These are phyloP conservation scores for Alternaria brassicicola DNA, from an alignment of 2,329 filamentous ascomycete genomes.

Conservation along the genomic window DNA sequence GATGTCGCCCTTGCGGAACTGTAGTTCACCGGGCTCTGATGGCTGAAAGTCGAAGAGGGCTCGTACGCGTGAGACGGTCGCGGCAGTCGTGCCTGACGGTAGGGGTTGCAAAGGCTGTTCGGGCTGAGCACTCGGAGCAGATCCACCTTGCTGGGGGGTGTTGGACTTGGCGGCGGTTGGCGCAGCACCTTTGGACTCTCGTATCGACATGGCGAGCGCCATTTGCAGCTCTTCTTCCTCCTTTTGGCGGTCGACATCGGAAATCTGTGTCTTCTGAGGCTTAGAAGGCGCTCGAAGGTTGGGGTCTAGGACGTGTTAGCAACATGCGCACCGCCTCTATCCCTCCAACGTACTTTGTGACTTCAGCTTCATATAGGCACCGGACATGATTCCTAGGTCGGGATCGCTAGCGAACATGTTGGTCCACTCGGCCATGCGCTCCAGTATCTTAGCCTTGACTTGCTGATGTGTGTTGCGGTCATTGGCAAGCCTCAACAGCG, in stretches of 20 bases:
- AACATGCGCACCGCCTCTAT: not conserved
- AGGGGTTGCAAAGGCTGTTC: slow-evolving; percentile 62
- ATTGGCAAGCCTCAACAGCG: slow-evolving; percentile 84
- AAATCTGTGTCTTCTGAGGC: slow-evolving; percentile 90
- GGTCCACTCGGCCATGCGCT: slow-evolving; percentile 95
- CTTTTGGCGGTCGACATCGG: slow-evolving; percentile 86
- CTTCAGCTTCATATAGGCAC: slow-evolving; percentile 89
- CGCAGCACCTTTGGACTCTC: slow-evolving; percentile 70
- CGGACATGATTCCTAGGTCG: slow-evolving; percentile 96
- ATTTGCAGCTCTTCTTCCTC: slow-evolving; percentile 98
- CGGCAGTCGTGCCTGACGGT: slow-evolving; percentile 86
- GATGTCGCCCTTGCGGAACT: slow-evolving; percentile 95
- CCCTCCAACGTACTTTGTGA: slow-evolving; percentile 58
- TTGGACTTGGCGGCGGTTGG: slow-evolving; percentile 52
- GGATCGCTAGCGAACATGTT: slow-evolving; percentile 91
- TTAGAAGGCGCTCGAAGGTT: slow-evolving; percentile 90
- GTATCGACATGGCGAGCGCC: slow-evolving; percentile 88
- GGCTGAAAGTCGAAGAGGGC: slow-evolving; percentile 95
- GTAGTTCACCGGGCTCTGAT: slow-evolving; percentile 90
- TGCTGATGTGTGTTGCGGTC: slow-evolving; percentile 95
- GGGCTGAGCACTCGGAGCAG: slow-evolving; percentile 26
- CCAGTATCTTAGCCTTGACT: slow-evolving; percentile 95
- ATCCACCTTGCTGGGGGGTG: slow-evolving; percentile 44
- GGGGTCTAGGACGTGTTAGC: slow-evolving; percentile 67
- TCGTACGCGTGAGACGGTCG: slow-evolving; percentile 91